Percentiles rank a stretch among this genome's conserved stretches.
These are phyloP conservation scores for Amyloporia xantha DNA, from an alignment of 768 basidiomycete genomes.

Conservation along the genomic window DNA sequence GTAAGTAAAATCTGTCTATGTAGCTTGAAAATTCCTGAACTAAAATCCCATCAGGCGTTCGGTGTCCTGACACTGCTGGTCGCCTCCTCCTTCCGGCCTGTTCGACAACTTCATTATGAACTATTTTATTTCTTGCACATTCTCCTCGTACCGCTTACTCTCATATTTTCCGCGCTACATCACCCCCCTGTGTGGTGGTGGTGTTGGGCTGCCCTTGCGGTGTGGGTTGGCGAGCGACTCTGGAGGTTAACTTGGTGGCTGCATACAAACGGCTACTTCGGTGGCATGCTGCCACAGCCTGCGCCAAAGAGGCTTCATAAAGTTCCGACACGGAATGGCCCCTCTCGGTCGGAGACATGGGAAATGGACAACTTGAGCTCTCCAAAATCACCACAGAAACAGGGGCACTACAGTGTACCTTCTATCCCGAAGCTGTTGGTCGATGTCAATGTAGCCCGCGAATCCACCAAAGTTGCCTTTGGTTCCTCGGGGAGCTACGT, in stretches of 20 bases:
- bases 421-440: slow-evolving; percentile 1
- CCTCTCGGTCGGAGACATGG: not conserved
- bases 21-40: too few species aligned
- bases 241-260: slow-evolving; percentile 52
- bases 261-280: slow-evolving; percentile 51
- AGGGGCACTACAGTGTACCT: not conserved
- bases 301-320: slow-evolving; percentile 5
- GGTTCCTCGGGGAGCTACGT: slow-evolving; percentile 23
- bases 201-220: slow-evolving; percentile 54
- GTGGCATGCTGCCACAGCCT: slow-evolving; percentile 12
- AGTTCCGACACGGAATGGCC: not conserved
- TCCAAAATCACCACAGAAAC: not conserved
- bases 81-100: slow-evolving; percentile 40
- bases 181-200: slow-evolving; percentile 62
- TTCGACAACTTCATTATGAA: slow-evolving; percentile 53
- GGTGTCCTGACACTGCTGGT: slow-evolving; percentile 46
- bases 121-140: slow-evolving; percentile 63
- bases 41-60: too few species aligned
- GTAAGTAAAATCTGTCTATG: slow-evolving; percentile 32
- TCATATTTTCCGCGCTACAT: slow-evolving; percentile 58
- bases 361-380: not conserved
- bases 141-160: slow-evolving; percentile 52
- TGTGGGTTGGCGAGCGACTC: slow-evolving; percentile 60
- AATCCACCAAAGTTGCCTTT: slow-evolving; percentile 8
- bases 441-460: too few species aligned